These are phyloP conservation scores for Cladophialophora chaetospira DNA, from an alignment of 2,329 filamentous ascomycete species.

Conservation along the genomic window DNA sequence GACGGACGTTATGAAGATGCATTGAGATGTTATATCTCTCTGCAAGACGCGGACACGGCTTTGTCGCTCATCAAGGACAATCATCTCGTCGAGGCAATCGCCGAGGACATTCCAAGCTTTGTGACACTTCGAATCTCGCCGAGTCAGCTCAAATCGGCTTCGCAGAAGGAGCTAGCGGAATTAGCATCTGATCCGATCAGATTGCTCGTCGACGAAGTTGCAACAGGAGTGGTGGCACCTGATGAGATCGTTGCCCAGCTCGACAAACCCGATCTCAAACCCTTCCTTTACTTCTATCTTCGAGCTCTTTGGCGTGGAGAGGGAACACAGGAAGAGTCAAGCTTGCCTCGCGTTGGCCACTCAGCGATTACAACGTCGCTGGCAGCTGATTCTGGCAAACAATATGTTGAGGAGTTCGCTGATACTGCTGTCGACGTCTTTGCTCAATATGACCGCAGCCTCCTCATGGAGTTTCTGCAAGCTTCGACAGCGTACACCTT, in stretches of 20 bases:
- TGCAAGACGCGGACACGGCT: slow-evolving; percentile 88
- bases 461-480: slow-evolving; percentile 86
- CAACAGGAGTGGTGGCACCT: slow-evolving; percentile 80
- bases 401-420: slow-evolving; percentile 81
- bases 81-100: slow-evolving; percentile 84
- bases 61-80: slow-evolving; percentile 84
- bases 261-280: slow-evolving; percentile 63
- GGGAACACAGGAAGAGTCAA: slow-evolving; percentile 38
- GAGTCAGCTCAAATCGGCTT: slow-evolving; percentile 66
- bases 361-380: slow-evolving; percentile 45
- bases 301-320: slow-evolving; percentile 81
- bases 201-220: slow-evolving; percentile 85
- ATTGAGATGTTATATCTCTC: slow-evolving; percentile 80
- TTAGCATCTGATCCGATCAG: slow-evolving; percentile 80
- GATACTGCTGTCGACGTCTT: slow-evolving; percentile 87
- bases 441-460: slow-evolving; percentile 73
- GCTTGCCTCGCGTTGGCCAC: slow-evolving; percentile 40
- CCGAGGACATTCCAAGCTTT: slow-evolving; percentile 86
- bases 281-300: slow-evolving; percentile 92
- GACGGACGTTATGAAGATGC: slow-evolving; percentile 81
- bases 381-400: slow-evolving; percentile 58
- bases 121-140: slow-evolving; percentile 81
- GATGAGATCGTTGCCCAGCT: slow-evolving; percentile 78
- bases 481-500: slow-evolving; percentile 86
- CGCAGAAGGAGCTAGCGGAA: slow-evolving; percentile 71